These are phyloP conservation scores for Apiospora sp. DNA, from an alignment of 2,329 filamentous ascomycete genomes.

Conservation along the genomic window DNA sequence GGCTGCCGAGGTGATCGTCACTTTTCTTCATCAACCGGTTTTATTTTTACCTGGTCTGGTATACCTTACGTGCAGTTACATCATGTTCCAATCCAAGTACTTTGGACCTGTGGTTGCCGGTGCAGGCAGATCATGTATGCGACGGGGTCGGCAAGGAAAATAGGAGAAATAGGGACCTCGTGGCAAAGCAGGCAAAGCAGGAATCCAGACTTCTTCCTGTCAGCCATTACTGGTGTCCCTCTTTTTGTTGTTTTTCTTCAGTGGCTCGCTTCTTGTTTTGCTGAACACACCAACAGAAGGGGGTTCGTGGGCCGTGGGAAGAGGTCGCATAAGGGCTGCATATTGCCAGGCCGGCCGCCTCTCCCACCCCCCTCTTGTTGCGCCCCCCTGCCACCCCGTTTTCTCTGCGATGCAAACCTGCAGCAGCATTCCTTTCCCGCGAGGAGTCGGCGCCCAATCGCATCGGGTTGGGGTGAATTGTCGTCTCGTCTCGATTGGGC, in stretches of 20 bases:
- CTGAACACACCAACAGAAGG: neutral
- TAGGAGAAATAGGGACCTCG: neutral
- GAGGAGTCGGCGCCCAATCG: conserved; percentile 3
- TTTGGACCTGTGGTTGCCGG: neutral
- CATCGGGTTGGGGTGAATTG: neutral
- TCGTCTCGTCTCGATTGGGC: conserved; percentile 8
- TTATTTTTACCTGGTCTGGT: neutral
- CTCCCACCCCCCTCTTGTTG: neutral
- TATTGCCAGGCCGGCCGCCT: neutral
- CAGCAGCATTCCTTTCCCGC: neutral
- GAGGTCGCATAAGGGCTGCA: conserved; percentile 5
- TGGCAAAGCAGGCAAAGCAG: neutral
- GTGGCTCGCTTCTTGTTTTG: neutral
- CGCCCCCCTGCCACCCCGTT: neutral
- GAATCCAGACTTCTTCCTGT: neutral
- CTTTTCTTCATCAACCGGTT: conserved; percentile 10
- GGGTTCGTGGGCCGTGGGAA: neutral
- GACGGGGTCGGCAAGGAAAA: neutral
- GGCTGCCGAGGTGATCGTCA: neutral
- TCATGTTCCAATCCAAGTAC: neutral
- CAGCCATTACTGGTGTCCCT: neutral
- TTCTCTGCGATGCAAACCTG: neutral
- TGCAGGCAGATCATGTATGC: conserved; percentile 11
- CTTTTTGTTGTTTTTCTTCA: neutral
- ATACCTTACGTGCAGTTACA: neutral